These are phyloP conservation scores for Rhizoclosmatium globosum DNA, from an alignment of 192 early-diverging fungal genomes.

Conservation along the genomic window DNA sequence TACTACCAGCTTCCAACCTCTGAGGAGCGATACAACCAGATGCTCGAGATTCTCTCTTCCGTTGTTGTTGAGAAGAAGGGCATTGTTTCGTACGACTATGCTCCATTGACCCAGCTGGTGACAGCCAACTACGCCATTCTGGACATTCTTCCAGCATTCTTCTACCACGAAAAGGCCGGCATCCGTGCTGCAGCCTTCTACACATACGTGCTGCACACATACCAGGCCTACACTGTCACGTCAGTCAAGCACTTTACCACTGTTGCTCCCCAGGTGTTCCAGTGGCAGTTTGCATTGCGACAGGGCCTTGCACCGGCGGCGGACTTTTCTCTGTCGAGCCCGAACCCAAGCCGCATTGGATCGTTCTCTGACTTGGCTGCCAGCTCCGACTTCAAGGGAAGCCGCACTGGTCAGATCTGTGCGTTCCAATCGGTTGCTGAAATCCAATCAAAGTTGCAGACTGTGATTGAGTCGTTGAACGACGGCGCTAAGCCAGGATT, in stretches of 20 bases:
- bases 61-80: conserved; percentile 52
- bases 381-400: conserved; percentile 60
- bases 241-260: conserved; percentile 67
- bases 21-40: conserved; percentile 85
- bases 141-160: conserved; percentile 93
- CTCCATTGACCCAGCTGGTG: conserved; percentile 69
- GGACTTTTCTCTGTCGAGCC: conserved; percentile 29
- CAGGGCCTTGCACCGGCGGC: conserved; percentile 42
- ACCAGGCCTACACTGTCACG: conserved; percentile 95
- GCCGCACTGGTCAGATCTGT: conserved; percentile 87
- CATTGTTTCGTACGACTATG: conserved; percentile 50
- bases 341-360: conserved; percentile 69
- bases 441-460: conserved; percentile 68
- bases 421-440: conserved; percentile 75
- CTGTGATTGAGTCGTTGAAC: conserved; percentile 67
- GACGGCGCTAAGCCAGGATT: conserved; percentile 6
- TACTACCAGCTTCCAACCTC: conserved; percentile 91
- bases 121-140: conserved; percentile 95
- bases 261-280: conserved; percentile 45
- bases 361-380: conserved; percentile 85
- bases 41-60: conserved; percentile 81
- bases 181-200: conserved; percentile 87
- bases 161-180: conserved; percentile 84
- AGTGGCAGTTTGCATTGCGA: conserved; percentile 62
- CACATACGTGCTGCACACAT: conserved; percentile 96